A percentile compares a stretch with the other conserved stretches of the same genome.
Conservation (phyloP, 768 basidiomycete species). For the Rhizopogon vesiculosus region DNA sequence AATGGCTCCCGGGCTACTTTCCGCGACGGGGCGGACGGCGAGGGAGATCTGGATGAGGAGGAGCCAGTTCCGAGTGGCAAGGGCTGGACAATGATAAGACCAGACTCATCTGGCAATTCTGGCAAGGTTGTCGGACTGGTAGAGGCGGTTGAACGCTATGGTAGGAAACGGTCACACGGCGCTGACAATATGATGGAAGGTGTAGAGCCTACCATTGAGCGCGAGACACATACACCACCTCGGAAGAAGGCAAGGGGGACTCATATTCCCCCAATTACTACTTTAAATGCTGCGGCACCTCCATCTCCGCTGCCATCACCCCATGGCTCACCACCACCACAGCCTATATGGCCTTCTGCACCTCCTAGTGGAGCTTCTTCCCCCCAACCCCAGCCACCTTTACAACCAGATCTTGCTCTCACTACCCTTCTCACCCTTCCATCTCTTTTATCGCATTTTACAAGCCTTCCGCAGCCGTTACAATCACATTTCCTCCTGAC, state of each 20-base stretch:
- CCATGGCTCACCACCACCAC: slow-evolving; percentile 76
- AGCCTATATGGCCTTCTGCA: slow-evolving; percentile 74
- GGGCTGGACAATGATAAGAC: slow-evolving; percentile 74
- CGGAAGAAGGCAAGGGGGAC: slow-evolving; percentile 75
- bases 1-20: slow-evolving; percentile 79
- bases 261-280: slow-evolving; percentile 54
- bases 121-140: slow-evolving; percentile 55
- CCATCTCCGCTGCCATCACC: slow-evolving; percentile 85
- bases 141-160: slow-evolving; percentile 83
- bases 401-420: slow-evolving; percentile 79
- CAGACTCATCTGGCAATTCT: slow-evolving; percentile 51
- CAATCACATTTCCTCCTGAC: slow-evolving; percentile 95
- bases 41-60: slow-evolving; percentile 68
- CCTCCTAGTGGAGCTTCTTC: slow-evolving; percentile 77
- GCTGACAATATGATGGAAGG: slow-evolving; percentile 68
- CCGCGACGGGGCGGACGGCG: slow-evolving; percentile 60
- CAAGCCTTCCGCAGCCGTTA: slow-evolving; percentile 68
- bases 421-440: slow-evolving; percentile 87
- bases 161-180: slow-evolving; percentile 51
- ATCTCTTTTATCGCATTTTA: slow-evolving; percentile 76
- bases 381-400: slow-evolving; percentile 60
- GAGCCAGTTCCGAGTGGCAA: slow-evolving; percentile 58
- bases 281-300: slow-evolving; percentile 69
- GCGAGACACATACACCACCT: slow-evolving; percentile 46
- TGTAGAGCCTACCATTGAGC: slow-evolving; percentile 52